Conservation (phyloP, 2,329 filamentous ascomycete genomes). For the Venturia pyrina region DNA sequence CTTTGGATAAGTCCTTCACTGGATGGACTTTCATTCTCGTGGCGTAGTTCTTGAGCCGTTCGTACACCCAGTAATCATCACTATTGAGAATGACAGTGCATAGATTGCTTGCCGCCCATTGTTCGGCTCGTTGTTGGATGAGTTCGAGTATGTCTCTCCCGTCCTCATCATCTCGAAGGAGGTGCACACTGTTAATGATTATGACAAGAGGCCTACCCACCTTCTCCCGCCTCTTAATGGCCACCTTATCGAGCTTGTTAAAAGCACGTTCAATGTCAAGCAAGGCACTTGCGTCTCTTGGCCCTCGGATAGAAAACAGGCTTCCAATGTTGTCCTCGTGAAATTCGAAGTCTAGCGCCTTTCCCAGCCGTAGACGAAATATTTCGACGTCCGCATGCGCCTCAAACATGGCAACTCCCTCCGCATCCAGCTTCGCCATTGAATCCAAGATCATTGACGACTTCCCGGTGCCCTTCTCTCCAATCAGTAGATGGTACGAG, state of each 20-base stretch:
- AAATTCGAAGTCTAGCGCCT: slow-evolving; percentile 90
- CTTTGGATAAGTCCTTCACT: slow-evolving; percentile 71
- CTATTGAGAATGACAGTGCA: slow-evolving; percentile 91
- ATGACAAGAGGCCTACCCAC: slow-evolving; percentile 67
- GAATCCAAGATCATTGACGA: slow-evolving; percentile 93
- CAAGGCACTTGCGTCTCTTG: slow-evolving; percentile 81
- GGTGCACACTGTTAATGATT: slow-evolving; percentile 88
- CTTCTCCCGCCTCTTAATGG: slow-evolving; percentile 55
- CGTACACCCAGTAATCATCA: slow-evolving; percentile 98
- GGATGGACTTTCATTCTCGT: slow-evolving; percentile 92
- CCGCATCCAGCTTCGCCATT: slow-evolving; percentile 85
- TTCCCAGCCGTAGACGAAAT: slow-evolving; percentile 84
- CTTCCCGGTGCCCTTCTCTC: slow-evolving; percentile 94
- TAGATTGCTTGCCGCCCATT: slow-evolving; percentile 87
- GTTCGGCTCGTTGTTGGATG: slow-evolving; percentile 88
- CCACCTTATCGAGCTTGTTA: slow-evolving; percentile 97
- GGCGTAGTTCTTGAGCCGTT: slow-evolving; percentile 81
- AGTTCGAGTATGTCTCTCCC: slow-evolving; percentile 90
- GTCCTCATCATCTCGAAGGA: slow-evolving; percentile 83
- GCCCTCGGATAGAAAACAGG: slow-evolving; percentile 88
- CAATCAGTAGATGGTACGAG: slow-evolving; percentile 84
- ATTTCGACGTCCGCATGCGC: slow-evolving; percentile 93
- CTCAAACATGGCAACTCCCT: slow-evolving; percentile 90
- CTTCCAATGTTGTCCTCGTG: slow-evolving; percentile 97
- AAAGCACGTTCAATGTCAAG: slow-evolving; percentile 93